Evolutionary conservation across 1,284 basidiomycete species (phyloP).

Genomic region (Tilletia caries): DNA sequence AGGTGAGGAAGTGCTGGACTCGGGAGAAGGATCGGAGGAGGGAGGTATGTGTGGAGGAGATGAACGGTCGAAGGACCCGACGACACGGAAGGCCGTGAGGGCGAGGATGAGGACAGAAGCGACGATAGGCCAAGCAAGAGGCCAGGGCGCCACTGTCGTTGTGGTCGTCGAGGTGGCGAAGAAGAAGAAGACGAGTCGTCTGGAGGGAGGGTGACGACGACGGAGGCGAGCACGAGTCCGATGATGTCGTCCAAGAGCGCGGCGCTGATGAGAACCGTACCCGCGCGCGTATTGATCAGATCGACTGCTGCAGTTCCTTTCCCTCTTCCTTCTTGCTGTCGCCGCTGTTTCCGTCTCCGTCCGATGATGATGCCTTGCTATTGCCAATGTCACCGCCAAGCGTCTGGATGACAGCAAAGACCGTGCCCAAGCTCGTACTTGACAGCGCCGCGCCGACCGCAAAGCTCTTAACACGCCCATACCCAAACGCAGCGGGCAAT

Average conservation of each 20-base stretch:
- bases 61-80: slow-evolving; percentile 15
- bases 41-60: slow-evolving; percentile 14
- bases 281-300: slow-evolving; percentile 58
- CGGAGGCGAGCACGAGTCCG: slow-evolving; percentile 60
- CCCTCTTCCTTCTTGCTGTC: too few species aligned
- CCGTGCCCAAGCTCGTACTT: slow-evolving; percentile 62
- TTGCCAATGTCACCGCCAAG: neutral
- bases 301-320: slow-evolving; percentile 29
- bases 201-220: slow-evolving; percentile 55
- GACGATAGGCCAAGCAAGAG: slow-evolving; percentile 56
- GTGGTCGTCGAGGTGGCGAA: neutral
- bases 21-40: slow-evolving; percentile 18
- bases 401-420: slow-evolving; percentile 58
- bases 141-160: slow-evolving; percentile 46
- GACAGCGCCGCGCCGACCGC: slow-evolving; percentile 61
- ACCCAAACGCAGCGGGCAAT: slow-evolving; percentile 48
- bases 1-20: neutral
- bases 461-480: slow-evolving; percentile 58
- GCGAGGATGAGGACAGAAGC: slow-evolving; percentile 12
- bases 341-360: too few species aligned
- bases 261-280: slow-evolving; percentile 60
- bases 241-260: slow-evolving; percentile 63
- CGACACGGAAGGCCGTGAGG: neutral
- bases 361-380: too few species aligned
- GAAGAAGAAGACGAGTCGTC: slow-evolving; percentile 25